Conservation (phyloP, 1,284 basidiomycete species). For the Trametes sp. region DNA sequence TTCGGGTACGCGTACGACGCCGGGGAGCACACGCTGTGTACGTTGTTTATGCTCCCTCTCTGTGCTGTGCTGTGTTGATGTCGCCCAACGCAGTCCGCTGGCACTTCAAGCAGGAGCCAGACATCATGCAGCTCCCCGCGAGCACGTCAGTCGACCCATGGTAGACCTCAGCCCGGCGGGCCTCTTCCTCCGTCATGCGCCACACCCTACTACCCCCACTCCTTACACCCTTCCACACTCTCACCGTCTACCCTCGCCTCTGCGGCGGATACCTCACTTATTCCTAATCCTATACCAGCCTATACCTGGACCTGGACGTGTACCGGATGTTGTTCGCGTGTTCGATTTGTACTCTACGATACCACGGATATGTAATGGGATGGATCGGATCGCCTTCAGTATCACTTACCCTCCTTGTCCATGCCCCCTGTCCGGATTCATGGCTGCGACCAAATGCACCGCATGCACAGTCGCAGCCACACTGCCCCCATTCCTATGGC, state of each 20-base stretch:
- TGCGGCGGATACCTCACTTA: conserved; percentile 12
- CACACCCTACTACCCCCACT: not conserved
- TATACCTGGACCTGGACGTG: conserved; percentile 10
- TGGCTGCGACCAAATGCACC: too few species aligned
- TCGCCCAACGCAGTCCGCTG: conserved; percentile 29
- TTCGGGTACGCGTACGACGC: conserved; percentile 47
- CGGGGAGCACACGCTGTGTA: conserved; percentile 44
- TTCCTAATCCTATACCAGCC: conserved; percentile 20
- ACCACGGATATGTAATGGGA: conserved; percentile 1
- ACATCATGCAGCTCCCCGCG: conserved; percentile 32
- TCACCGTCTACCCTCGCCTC: not conserved
- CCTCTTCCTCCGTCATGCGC: not conserved
- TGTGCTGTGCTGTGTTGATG: not conserved
- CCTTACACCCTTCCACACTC: not conserved
- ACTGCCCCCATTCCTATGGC: too few species aligned
- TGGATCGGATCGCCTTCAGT: not conserved
- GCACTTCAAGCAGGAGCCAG: conserved; percentile 35
- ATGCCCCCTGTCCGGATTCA: too few species aligned
- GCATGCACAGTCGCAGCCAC: too few species aligned
- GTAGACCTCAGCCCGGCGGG: not conserved
- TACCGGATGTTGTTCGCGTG: conserved; percentile 15
- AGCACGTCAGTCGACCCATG: conserved; percentile 29
- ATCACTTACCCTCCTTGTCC: not conserved
- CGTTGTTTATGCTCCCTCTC: not conserved
- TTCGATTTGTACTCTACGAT: conserved; percentile 13